phyloP scores from a whole-genome alignment of 2,329 filamentous ascomycete species.

The Paracamarosporium sp. region DNA sequence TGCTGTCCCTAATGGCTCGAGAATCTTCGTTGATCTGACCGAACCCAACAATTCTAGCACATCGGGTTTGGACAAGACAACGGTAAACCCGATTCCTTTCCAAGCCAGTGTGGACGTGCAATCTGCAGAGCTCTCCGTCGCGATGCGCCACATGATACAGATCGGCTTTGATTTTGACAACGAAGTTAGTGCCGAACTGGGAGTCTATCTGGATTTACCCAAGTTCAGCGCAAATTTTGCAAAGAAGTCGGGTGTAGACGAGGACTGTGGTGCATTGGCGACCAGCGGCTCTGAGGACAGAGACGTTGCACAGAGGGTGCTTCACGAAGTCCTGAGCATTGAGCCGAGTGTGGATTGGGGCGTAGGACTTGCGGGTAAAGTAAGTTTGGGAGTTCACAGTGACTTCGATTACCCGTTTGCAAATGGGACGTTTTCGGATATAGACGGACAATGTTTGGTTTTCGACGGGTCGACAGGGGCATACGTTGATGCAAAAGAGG shows the following conservation, averaged over 20 bases:
- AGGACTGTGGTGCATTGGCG: not conserved
- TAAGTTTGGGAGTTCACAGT: not conserved
- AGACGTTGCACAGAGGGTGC: conserved; percentile 5
- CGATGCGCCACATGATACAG: not conserved
- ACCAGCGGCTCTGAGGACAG: conserved; percentile 1
- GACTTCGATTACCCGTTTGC: not conserved
- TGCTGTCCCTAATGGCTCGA: not conserved
- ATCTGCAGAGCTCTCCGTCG: not conserved
- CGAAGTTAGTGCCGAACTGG: not conserved
- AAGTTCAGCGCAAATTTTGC: conserved; percentile 1
- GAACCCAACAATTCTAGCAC: not conserved
- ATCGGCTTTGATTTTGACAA: not conserved
- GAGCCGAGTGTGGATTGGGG: conserved; percentile 1
- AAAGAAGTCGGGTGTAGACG: conserved; percentile 3
- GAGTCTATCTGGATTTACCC: conserved; percentile 7
- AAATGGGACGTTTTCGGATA: not conserved
- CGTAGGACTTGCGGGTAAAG: conserved; percentile 5
- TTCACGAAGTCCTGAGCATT: conserved; percentile 3
- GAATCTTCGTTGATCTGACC: not conserved
- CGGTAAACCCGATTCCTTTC: not conserved
- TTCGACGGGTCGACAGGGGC: not conserved
- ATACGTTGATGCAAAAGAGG: conserved; percentile 2
- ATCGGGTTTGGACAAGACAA: not conserved
- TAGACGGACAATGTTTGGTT: not conserved
- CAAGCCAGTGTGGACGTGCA: not conserved